A percentile compares a stretch with the other conserved stretches of the same genome.
Conservation (phyloP, 164 flowering plant genomes). For the Piper longum region DNA sequence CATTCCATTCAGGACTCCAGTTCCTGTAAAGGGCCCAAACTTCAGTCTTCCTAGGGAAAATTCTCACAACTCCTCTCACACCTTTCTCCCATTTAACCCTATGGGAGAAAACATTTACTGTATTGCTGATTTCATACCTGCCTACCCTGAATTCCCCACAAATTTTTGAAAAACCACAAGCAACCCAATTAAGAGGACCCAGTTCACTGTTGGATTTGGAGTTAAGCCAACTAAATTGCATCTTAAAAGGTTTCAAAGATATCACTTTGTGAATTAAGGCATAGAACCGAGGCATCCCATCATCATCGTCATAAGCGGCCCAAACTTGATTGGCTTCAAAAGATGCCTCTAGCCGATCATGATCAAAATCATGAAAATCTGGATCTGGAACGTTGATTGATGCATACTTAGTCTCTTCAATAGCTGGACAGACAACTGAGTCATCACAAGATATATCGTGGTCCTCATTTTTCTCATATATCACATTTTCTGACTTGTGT, state of each 20-base stretch:
- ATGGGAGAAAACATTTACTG: constrained; percentile 60
- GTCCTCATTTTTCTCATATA: constrained; percentile 6
- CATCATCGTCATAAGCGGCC: constrained; percentile 69
- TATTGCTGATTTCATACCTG: constrained; percentile 23
- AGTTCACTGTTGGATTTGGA: constrained; percentile 43
- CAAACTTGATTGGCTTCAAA: constrained; percentile 59
- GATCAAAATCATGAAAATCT: constrained; percentile 60
- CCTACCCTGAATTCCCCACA: constrained; percentile 71
- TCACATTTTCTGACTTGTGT: constrained; percentile 6
- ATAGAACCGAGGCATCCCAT: constrained; percentile 79
- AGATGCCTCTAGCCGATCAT: constrained; percentile 44
- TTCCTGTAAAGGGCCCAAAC: constrained; percentile 70
- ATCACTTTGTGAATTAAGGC: constrained; percentile 47
- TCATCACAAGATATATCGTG: constrained; percentile 2
- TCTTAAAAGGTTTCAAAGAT: constrained; percentile 48
- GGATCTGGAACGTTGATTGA: constrained; percentile 52
- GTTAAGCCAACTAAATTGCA: constrained; percentile 61
- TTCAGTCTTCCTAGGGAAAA: constrained; percentile 53
- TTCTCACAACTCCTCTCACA: constrained; percentile 28
- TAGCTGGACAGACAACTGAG: constrained; percentile 8
- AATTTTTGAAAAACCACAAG: constrained; percentile 52
- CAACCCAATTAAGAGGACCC: constrained; percentile 52
- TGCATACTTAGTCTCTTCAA: constrained; percentile 19
- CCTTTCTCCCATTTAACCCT: constrained; percentile 51
- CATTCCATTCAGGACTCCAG: constrained; percentile 71